Conservation (phyloP, 768 basidiomycete species). For the Suillus hirtellus region DNA sequence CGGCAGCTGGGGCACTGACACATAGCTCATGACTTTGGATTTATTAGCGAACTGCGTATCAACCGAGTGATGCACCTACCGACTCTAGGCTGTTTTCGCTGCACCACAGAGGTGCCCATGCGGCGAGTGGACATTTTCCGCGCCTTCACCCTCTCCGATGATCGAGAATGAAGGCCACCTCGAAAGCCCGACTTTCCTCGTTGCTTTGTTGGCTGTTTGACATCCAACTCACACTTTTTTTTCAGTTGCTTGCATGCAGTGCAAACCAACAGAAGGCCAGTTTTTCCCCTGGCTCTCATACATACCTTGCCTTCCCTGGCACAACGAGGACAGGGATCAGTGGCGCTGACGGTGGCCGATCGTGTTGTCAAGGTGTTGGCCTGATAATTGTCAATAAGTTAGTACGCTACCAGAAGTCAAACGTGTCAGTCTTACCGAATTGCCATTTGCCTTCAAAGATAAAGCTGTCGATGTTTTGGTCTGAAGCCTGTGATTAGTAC, state of each 20-base stretch:
- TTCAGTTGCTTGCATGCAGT: background rate
- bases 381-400: background rate
- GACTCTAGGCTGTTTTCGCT: background rate
- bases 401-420: no score
- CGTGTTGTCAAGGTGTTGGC: background rate
- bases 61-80: background rate
- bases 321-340: background rate
- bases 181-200: background rate
- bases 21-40: slow-evolving; percentile 2
- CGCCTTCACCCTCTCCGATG: background rate
- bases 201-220: background rate
- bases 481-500: background rate
- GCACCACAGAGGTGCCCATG: background rate
- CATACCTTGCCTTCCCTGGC: background rate
- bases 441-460: background rate
- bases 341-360: background rate
- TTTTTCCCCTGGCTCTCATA: background rate
- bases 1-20: background rate
- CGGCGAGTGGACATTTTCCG: background rate
- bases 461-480: background rate
- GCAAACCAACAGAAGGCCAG: background rate
- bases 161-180: background rate
- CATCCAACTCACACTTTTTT: background rate
- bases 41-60: background rate
- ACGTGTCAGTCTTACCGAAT: background rate